Percentiles rank a stretch among this genome's conserved stretches.
phyloP scores from a whole-genome alignment of 495 filamentous ascomycete species.

The Neurospora sp. region DNA sequence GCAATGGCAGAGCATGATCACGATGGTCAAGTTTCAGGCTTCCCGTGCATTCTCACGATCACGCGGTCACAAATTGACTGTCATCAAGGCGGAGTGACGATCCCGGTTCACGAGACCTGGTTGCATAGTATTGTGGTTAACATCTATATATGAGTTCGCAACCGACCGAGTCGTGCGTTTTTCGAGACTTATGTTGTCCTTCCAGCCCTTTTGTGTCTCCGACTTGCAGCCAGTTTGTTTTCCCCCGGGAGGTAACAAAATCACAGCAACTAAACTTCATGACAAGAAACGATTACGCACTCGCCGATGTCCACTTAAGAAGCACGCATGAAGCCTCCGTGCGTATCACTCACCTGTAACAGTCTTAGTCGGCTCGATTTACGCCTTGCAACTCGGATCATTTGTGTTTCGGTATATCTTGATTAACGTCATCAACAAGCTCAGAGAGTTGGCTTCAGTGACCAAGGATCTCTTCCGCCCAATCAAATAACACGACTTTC shows the following conservation, averaged over 20 bases:
- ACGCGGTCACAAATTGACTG: not conserved
- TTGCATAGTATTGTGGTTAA: not conserved
- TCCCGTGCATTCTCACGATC: not conserved
- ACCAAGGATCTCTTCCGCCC: not conserved
- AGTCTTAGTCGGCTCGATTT: not conserved
- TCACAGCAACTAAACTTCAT: not conserved
- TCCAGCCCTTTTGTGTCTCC: not conserved
- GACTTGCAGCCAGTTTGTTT: not conserved
- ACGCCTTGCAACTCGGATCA: not conserved
- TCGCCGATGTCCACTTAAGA: not conserved
- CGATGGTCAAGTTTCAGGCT: not conserved
- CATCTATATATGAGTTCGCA: not conserved
- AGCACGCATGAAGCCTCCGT: not conserved
- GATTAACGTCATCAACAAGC: not conserved
- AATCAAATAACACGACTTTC: not conserved
- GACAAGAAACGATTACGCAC: not conserved
- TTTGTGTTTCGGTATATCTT: not conserved
- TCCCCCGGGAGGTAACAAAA: not conserved
- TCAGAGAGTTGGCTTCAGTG: not conserved
- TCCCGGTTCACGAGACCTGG: not conserved
- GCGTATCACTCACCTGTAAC: not conserved
- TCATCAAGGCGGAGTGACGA: not conserved
- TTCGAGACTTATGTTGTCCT: not conserved
- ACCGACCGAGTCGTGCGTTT: not conserved
- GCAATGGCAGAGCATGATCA: not conserved